Conservation (phyloP, 345 rosid species). For the Raphanus sativus region DNA sequence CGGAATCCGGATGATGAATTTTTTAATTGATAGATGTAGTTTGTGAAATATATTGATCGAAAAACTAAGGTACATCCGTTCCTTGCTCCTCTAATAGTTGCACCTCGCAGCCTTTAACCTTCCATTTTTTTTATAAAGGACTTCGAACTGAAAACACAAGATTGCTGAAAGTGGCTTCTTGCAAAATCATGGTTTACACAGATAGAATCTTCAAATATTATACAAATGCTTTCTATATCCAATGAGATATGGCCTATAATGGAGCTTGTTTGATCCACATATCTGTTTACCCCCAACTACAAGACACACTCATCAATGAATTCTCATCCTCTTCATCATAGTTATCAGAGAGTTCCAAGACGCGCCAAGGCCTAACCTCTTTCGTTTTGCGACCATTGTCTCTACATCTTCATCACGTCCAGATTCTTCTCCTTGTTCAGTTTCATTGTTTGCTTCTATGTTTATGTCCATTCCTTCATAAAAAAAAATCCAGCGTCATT, state of each 20-base stretch:
- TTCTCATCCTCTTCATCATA: neutral
- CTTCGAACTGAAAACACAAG: neutral
- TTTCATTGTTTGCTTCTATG: too few relatives aligned
- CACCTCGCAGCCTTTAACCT: neutral
- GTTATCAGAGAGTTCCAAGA: neutral
- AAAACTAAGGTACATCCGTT: neutral
- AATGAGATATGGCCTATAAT: neutral
- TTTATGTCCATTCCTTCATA: too few relatives aligned
- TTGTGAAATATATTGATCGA: neutral
- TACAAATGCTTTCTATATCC: neutral
- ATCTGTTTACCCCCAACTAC: neutral
- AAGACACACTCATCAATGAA: neutral
- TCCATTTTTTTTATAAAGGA: neutral
- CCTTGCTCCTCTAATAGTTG: too few relatives aligned
- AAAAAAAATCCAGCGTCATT: too few relatives aligned
- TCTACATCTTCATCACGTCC: neutral
- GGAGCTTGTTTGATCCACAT: neutral
- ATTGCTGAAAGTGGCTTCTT: neutral
- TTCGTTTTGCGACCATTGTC: neutral
- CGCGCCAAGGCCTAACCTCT: neutral
- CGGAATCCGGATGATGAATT: too few relatives aligned
- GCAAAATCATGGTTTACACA: neutral
- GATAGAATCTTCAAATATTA: conserved; percentile 2
- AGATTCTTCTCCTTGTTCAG: too few relatives aligned
- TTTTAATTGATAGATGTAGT: neutral